A percentile compares a stretch with the other conserved stretches of the same genome.
Conservation (phyloP, 805 yeast genomes). For the Kodamaea nitidulidarum region DNA sequence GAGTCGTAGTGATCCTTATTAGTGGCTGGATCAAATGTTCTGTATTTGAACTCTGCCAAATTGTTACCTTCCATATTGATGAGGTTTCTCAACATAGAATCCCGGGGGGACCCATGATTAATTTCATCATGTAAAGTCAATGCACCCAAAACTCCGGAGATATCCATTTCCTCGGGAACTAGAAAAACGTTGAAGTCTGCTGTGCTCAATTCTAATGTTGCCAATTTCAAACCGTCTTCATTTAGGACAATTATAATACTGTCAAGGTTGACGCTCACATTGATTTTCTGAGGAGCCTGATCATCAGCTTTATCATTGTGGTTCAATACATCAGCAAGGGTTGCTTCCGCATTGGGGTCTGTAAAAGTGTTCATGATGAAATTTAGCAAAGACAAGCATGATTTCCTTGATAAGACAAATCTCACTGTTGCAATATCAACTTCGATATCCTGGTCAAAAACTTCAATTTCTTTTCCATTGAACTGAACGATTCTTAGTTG, state of each 20-base stretch:
- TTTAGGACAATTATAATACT: slow-evolving; percentile 72
- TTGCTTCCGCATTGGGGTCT: slow-evolving; percentile 63
- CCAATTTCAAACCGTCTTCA: slow-evolving; percentile 79
- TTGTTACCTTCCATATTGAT: slow-evolving; percentile 78
- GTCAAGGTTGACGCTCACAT: slow-evolving; percentile 62
- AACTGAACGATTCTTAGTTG: slow-evolving; percentile 56
- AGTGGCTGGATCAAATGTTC: slow-evolving; percentile 61
- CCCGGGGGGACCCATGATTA: slow-evolving; percentile 55
- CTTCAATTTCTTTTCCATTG: slow-evolving; percentile 53
- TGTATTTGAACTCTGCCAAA: slow-evolving; percentile 78
- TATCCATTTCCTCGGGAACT: slow-evolving; percentile 73
- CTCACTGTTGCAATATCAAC: slow-evolving; percentile 75
- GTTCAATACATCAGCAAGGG: slow-evolving; percentile 66
- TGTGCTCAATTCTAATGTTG: slow-evolving; percentile 69
- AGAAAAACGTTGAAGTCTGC: slow-evolving; percentile 66
- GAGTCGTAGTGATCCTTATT: slow-evolving; percentile 52
- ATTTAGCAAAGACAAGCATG: slow-evolving; percentile 73
- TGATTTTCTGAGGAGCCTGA: slow-evolving; percentile 69
- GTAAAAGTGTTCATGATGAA: slow-evolving; percentile 85
- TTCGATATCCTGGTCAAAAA: slow-evolving; percentile 71
- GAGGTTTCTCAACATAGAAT: slow-evolving; percentile 58
- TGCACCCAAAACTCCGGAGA: slow-evolving; percentile 72
- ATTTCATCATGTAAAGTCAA: slow-evolving; percentile 74
- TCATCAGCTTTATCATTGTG: slow-evolving; percentile 58
- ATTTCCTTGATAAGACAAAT: slow-evolving; percentile 70